Conservation (phyloP, 1,284 basidiomycete species). For the Cutaneotrichosporon cavernicola region DNA sequence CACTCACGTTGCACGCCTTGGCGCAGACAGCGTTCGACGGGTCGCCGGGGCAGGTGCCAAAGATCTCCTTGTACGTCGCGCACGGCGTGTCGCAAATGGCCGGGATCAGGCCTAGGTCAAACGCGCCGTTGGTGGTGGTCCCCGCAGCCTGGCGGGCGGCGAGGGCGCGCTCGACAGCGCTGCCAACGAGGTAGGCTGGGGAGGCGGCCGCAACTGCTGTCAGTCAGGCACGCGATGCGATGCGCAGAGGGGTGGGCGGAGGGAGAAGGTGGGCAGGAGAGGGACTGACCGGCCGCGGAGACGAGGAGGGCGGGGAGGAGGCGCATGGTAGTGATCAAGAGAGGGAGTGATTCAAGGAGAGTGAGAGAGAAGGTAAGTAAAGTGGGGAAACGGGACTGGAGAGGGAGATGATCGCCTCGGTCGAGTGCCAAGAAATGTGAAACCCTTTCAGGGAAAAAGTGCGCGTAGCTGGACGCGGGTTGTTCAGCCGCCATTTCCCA, state of each 20-base stretch:
- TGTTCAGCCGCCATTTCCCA: too few relatives aligned
- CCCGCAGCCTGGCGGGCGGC: constrained; percentile 1
- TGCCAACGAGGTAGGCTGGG: neutral
- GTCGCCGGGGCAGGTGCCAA: constrained; percentile 15
- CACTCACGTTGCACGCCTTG: constrained; percentile 20
- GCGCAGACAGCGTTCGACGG: constrained; percentile 7
- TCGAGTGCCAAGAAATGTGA: neutral
- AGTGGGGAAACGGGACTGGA: neutral
- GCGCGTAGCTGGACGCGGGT: too few relatives aligned
- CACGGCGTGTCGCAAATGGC: constrained; percentile 12
- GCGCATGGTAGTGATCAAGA: neutral
- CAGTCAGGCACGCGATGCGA: neutral
- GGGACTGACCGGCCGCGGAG: constrained; percentile 3
- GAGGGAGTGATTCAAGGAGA: neutral
- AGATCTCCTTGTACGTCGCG: constrained; percentile 19
- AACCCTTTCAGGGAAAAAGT: neutral
- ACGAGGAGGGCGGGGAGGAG: constrained; percentile 7
- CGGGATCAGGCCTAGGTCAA: constrained; percentile 13
- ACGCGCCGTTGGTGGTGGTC: constrained; percentile 1
- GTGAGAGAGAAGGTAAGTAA: neutral
- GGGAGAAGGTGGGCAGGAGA: neutral
- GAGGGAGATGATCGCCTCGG: neutral
- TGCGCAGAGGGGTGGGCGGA: neutral
- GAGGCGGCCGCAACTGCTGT: neutral
- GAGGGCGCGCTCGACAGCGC: constrained; percentile 4